These are phyloP conservation scores for Aureobasidium sp. DNA, from an alignment of 2,329 filamentous ascomycete species.

Conservation along the genomic window DNA sequence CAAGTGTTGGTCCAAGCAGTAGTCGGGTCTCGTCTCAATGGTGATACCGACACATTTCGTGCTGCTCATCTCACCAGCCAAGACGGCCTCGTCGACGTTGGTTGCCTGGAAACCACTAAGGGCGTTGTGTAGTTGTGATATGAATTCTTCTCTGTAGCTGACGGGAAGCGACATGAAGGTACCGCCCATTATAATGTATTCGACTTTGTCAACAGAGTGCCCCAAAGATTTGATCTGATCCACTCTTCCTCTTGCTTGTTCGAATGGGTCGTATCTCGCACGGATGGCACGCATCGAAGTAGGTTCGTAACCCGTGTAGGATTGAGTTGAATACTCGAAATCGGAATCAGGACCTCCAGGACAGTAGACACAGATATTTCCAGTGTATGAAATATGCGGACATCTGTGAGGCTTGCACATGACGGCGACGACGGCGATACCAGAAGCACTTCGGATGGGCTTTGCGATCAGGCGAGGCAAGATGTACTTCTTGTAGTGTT, in stretches of 20 bases:
- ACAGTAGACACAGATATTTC: slow-evolving; percentile 98
- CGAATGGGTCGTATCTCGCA: slow-evolving; percentile 93
- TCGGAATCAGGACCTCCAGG: slow-evolving; percentile 96
- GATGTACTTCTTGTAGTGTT: slow-evolving; percentile 99
- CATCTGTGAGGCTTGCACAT: slow-evolving; percentile 99
- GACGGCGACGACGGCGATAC: slow-evolving; percentile 95
- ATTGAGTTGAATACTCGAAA: slow-evolving; percentile 98
- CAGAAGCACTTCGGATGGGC: slow-evolving; percentile 89
- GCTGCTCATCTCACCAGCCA: slow-evolving; percentile 91
- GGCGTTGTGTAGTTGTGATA: slow-evolving; percentile 92
- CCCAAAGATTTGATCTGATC: slow-evolving; percentile 94
- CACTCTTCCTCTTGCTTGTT: slow-evolving; percentile 90
- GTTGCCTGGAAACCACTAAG: slow-evolving; percentile 91
- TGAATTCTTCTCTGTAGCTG: slow-evolving; percentile 86
- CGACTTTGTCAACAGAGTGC: slow-evolving; percentile 96
- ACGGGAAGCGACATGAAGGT: slow-evolving; percentile 96
- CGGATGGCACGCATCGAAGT: slow-evolving; percentile 98
- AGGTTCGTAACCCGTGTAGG: slow-evolving; percentile 96
- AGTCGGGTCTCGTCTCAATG: slow-evolving; percentile 94
- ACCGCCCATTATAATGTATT: slow-evolving; percentile 99
- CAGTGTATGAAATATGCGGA: slow-evolving; percentile 95
- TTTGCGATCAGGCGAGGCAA: slow-evolving; percentile 94
- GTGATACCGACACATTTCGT: slow-evolving; percentile 98
- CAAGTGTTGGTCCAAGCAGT: slow-evolving; percentile 91
- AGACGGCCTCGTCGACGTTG: slow-evolving; percentile 91